Conservation (phyloP, 2,329 filamentous ascomycete species). For the Podosphaera leucotricha region DNA sequence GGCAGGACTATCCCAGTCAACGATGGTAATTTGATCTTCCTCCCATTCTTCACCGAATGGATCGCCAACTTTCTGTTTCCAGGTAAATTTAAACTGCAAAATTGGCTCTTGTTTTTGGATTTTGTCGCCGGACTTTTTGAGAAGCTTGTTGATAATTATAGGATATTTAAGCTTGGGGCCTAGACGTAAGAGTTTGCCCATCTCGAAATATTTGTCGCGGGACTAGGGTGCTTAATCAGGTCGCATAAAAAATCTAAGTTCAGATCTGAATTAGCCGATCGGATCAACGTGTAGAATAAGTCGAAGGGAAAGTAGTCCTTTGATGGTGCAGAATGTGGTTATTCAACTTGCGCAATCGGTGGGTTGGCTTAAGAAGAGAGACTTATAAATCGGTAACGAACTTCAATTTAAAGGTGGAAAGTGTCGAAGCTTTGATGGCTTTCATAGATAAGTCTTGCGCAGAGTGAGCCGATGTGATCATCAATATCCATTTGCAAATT, state of each 20-base stretch:
- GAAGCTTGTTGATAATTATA: slow-evolving; percentile 70
- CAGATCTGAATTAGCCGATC: not conserved
- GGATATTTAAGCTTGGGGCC: slow-evolving; percentile 62
- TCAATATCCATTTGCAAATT: not conserved
- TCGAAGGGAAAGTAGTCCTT: not conserved
- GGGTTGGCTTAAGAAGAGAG: not conserved
- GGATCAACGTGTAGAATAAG: not conserved
- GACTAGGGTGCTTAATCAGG: not conserved
- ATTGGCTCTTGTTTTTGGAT: slow-evolving; percentile 57
- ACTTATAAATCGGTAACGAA: not conserved
- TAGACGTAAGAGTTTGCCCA: slow-evolving; percentile 26
- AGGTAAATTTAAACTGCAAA: slow-evolving; percentile 72
- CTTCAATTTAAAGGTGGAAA: not conserved
- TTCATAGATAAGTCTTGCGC: not conserved
- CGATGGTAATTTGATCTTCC: slow-evolving; percentile 43
- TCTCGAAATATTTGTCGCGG: slow-evolving; percentile 14
- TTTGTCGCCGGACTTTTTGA: slow-evolving; percentile 50
- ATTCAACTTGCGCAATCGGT: not conserved
- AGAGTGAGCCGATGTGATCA: not conserved
- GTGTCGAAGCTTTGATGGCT: not conserved
- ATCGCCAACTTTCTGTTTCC: slow-evolving; percentile 53
- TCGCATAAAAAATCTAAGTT: not conserved
- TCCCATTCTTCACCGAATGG: slow-evolving; percentile 35
- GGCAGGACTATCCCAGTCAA: slow-evolving; percentile 60
- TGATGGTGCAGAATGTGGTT: not conserved